Base-by-base conservation (phyloP, 208 protist genomes). In the Balamuthia mandrillaris region DNA sequence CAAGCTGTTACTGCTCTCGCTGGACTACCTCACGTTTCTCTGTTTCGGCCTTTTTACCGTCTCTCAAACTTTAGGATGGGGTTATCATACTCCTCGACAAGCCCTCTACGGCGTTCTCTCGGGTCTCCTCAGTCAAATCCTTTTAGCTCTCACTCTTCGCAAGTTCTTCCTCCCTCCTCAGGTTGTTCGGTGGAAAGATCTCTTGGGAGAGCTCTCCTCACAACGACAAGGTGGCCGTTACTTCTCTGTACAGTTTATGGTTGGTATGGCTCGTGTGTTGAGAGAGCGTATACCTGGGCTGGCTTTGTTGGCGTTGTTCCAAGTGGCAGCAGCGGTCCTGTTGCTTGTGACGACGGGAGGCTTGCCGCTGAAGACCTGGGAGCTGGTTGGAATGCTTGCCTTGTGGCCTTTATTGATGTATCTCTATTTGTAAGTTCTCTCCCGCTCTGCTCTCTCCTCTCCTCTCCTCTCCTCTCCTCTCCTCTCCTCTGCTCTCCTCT, bases 321-420 rank as follows among this genome's bases (percentile, higher is more conserved):
- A 77, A n/a, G 68, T 31, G 21, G 68, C 41, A 6, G 31, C 68
- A 12, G 42, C 56, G 0, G 10, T 77, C 68, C 68, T 77, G 18
- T 41, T 35, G 14, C 7, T 77, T 16, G 27, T 77, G 24, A 0
- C 56, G n/a, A 37, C 68, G n/a, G 49, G 49, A 6, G n/a, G 68
- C 45, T 77, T 77, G 27, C 68, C 68, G 5, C 56, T 77, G 44
- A 77, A 77, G 44, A 39, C 56, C 42, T 77, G 56, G 18, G 68
- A 77, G 44, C 1, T 54, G 27, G 39, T 77, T 14, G 68, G 42
- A 24, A 58, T 77, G 29, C 41, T 77, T 16, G 45, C 41, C 7
- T 47, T 77, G 27, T 77, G 68, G 68, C 68, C 68, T 9, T 41
- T 33, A 2, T 4, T 77, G 14, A 77, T 54, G 44, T 77, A 77